Base-by-base conservation (phyloP, 345 rosid genomes). In the Acer saccharum region DNA sequence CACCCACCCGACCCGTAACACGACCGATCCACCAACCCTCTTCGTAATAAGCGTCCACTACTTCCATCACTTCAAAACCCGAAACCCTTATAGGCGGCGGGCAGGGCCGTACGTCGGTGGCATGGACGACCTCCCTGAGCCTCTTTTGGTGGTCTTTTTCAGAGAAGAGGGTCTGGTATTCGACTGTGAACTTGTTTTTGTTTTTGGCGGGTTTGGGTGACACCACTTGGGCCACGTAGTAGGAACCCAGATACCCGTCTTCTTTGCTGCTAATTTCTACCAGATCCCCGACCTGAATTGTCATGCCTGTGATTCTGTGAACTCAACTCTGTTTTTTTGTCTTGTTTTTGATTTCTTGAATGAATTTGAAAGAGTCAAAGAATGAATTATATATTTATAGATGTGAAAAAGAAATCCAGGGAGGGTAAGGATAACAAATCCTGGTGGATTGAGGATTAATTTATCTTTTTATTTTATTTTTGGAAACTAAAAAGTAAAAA, bases 261-360 rank as follows among this genome's bases (percentile, higher is more conserved):
- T 80, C 76, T 18, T 64, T 75, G 72, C 82, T 65, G 72, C 71
- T 52, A 2, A 70, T 72, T 65, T 80, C 79, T 23, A 80, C 76
- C 0, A 3, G 0, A 2, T 66, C n/a, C 8, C 52, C 61, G 4
- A 39, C 72, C 3, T 54, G 41, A 7, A 66, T 66, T 20, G 27
- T 27, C 78, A 58, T 46, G 50, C 12, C 50, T 46, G 50, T 35
- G 39, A 5, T 35, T 35, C 39, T 35, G 39, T 35, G 39, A 35
- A 4, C 39, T 35, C 35, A 3, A 32, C 35, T 32, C 35, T 4
- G 4, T 4, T 35, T 35, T 35, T 35, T 35, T 35, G 39, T 35
- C 27, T 60, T 7, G 23, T 8, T 20, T n/a, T 20, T 20, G 23
- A 20, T 60, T 60, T 60, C 3, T 60, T 60, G 8, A 8, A 21